Base-by-base conservation (phyloP, 768 basidiomycete genomes). In the Xerocomellus chrysenteron region DNA sequence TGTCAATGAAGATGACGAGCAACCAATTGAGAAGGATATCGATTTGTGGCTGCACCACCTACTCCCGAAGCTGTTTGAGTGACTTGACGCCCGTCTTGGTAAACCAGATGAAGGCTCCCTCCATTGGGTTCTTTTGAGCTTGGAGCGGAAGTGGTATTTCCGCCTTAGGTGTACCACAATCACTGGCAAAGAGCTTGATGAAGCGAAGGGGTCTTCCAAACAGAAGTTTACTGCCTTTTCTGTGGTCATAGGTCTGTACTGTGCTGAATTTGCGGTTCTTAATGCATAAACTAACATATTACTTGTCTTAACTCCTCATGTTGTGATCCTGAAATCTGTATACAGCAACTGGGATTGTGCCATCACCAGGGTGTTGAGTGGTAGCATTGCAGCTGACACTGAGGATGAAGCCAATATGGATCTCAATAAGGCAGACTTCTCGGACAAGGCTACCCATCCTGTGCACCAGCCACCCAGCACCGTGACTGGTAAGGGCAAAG, bases 31-130 rank as follows among this genome's bases (percentile, higher is more conserved):
- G 33, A 35, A 39, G 37, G 49, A 39, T 13, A 56, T 56, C 30
- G 28, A 56, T 19, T 7, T 28, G 43, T 56, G 44, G 50, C 19
- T 56, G 16, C 19, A 35, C 10, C 45, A 16, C 11, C 28, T 56
- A 5, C 45, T 56, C 9, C 50, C 37, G 9, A 56, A 56, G 37
- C 45, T 39, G 2, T 52, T 56, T 42, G 44, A 56, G 33, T 56
- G 55, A 50, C 55, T 56, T 19, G 55, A 56, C 11, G 33, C 45
- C 30, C 12, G 12, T 33, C 14, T 13, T 35, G 50, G 50, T 6
- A 30, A 19, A 35, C 47, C 19, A 4, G 32, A 35, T 16, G 16
- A 39, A 17, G 17, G 37, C 37, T 39, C 37, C 37, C 8, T 39
- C 16, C 37, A 39, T 17, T 39, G 37, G 16, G 17, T 39, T 39